phyloP scores from a whole-genome alignment of 2,329 filamentous ascomycete genomes.

The Biscogniauxia sp. region DNA sequence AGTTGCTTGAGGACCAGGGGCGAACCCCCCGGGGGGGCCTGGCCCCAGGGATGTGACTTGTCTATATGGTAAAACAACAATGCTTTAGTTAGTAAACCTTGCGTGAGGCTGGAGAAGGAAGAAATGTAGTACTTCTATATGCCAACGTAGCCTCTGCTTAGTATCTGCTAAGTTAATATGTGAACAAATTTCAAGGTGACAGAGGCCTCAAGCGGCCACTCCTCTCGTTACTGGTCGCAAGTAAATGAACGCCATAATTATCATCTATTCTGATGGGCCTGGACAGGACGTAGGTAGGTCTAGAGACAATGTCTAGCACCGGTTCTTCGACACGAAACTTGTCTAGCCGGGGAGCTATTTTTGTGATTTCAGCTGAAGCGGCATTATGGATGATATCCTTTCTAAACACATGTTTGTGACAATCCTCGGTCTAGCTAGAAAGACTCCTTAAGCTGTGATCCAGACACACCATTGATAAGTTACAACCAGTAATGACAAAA shows the following conservation, averaged over 20 bases:
- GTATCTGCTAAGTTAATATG: not conserved
- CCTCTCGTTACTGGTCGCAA: not conserved
- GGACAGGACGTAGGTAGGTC: not conserved
- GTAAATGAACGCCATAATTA: not conserved
- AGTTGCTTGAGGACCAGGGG: not conserved
- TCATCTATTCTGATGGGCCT: not conserved
- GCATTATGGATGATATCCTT: not conserved
- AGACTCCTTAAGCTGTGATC: not conserved
- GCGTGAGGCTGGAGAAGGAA: not conserved
- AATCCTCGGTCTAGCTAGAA: not conserved
- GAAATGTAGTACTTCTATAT: not conserved
- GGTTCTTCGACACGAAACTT: not conserved
- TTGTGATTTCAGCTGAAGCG: not conserved
- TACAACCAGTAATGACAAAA: conserved; percentile 10
- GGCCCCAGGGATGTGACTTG: not conserved
- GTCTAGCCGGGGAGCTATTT: not conserved
- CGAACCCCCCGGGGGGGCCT: not conserved
- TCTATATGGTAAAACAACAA: not conserved
- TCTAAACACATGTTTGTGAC: not conserved
- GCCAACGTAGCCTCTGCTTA: not conserved
- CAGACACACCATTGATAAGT: conserved; percentile 19
- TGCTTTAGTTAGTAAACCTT: not conserved
- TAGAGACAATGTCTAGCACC: not conserved
- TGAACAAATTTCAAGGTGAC: not conserved
- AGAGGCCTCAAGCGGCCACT: not conserved